These are phyloP conservation scores for Plasmodium yoelii DNA, from an alignment of 169 alveolate species.

Conservation along the genomic window DNA sequence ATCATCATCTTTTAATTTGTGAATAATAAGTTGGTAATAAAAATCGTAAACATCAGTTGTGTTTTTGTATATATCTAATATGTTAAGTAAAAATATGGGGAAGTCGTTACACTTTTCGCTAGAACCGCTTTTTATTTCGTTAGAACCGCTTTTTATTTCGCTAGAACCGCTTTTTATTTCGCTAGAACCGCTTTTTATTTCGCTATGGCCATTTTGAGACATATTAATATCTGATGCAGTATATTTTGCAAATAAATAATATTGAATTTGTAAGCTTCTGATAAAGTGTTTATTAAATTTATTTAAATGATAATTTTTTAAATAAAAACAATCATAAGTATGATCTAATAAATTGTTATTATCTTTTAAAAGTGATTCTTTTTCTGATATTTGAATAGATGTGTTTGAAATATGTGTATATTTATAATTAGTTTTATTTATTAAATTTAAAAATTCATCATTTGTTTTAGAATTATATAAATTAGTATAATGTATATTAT, in stretches of 20 bases:
- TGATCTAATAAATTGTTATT: not conserved
- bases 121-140: not conserved
- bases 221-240: no score
- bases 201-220: no score
- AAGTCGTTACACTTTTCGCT: not conserved
- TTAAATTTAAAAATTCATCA: slow-evolving; percentile 19
- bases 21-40: slow-evolving; percentile 26
- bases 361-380: not conserved
- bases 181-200: no score
- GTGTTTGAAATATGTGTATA: no score
- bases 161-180: not conserved
- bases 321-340: not conserved
- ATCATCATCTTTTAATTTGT: slow-evolving; percentile 37
- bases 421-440: not conserved
- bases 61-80: slow-evolving; percentile 31
- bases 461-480: slow-evolving; percentile 2
- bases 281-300: slow-evolving; percentile 14
- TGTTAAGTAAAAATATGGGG: slow-evolving; percentile 34
- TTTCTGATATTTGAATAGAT: no score
- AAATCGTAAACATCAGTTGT: slow-evolving; percentile 65
- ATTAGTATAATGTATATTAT: slow-evolving; percentile 26
- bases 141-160: no score
- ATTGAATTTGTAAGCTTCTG: slow-evolving; percentile 27
- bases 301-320: slow-evolving; percentile 26
- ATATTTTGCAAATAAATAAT: slow-evolving; percentile 4